Conservation (phyloP, 1,139 yeast genomes). For the Nadsonia commutata region DNA sequence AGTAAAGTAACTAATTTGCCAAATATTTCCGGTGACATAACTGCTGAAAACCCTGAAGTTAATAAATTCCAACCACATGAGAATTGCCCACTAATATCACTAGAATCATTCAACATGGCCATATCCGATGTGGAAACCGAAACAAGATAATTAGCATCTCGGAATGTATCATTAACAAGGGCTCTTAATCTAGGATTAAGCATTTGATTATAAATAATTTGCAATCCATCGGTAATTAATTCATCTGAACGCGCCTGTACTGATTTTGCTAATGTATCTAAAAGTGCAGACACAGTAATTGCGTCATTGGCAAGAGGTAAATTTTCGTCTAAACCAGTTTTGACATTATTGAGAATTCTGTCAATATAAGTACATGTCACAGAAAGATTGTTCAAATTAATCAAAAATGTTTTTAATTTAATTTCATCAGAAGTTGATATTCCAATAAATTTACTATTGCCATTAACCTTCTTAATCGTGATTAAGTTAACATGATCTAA, state of each 20-base stretch:
- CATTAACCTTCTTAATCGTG: neutral
- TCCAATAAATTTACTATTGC: slow-evolving; percentile 11
- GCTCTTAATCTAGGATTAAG: slow-evolving; percentile 35
- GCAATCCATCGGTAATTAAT: slow-evolving; percentile 39
- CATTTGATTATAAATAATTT: slow-evolving; percentile 43
- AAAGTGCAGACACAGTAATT: slow-evolving; percentile 27
- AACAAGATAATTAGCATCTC: slow-evolving; percentile 34
- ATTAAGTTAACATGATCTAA: neutral
- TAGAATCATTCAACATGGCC: too few relatives aligned
- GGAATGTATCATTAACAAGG: slow-evolving; percentile 40
- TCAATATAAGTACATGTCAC: slow-evolving; percentile 41
- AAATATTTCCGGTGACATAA: slow-evolving; percentile 37
- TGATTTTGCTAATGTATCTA: slow-evolving; percentile 20
- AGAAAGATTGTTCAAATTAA: slow-evolving; percentile 48
- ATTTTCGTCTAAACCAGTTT: slow-evolving; percentile 28
- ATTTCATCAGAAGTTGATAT: slow-evolving; percentile 24
- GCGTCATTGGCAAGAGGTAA: slow-evolving; percentile 46
- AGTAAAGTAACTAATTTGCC: slow-evolving; percentile 39
- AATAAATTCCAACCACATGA: slow-evolving; percentile 48
- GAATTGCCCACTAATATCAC: slow-evolving; percentile 22
- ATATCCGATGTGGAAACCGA: slow-evolving; percentile 20
- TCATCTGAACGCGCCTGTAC: slow-evolving; percentile 31
- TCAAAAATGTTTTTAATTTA: slow-evolving; percentile 32
- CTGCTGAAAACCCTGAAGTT: slow-evolving; percentile 50
- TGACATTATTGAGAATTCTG: slow-evolving; percentile 26